phyloP scores from a whole-genome alignment of 2,329 filamentous ascomycete genomes.

The Xylariaceae sp. region DNA sequence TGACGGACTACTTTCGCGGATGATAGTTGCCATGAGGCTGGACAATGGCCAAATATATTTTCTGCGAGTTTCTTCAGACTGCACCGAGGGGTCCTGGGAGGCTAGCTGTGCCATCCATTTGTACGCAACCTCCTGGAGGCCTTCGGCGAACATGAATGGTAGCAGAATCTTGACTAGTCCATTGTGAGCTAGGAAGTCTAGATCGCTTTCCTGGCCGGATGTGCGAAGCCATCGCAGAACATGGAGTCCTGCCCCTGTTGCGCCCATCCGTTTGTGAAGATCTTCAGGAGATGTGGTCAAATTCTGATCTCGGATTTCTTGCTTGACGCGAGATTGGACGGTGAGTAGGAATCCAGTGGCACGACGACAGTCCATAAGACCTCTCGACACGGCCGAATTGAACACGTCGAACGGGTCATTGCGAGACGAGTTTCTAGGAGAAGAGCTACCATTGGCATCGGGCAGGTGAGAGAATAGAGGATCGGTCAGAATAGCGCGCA shows the following conservation, averaged over 20 bases:
- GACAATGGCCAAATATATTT: conserved; percentile 31
- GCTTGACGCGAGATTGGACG: conserved; percentile 33
- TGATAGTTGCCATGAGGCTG: conserved; percentile 37
- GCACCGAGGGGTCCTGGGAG: conserved; percentile 15
- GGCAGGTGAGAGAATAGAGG: conserved; percentile 44
- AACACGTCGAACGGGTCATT: conserved; percentile 53
- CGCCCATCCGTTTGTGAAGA: conserved; percentile 33
- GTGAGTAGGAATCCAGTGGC: conserved; percentile 51
- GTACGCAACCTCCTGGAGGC: conserved; percentile 47
- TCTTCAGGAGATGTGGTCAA: conserved; percentile 32
- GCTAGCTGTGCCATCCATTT: conserved; percentile 44
- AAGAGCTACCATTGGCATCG: conserved; percentile 5
- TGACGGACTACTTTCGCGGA: conserved; percentile 30
- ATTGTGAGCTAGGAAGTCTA: conserved; percentile 41
- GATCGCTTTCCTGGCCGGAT: conserved; percentile 42
- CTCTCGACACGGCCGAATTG: conserved; percentile 49
- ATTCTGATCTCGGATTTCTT: conserved; percentile 29
- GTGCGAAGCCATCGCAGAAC: conserved; percentile 51
- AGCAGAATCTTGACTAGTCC: conserved; percentile 39
- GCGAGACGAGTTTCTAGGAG: conserved; percentile 23
- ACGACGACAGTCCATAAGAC: conserved; percentile 50
- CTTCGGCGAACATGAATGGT: conserved; percentile 49
- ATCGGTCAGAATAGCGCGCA: conserved; percentile 53
- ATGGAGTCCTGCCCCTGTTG: conserved; percentile 42
- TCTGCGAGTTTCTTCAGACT: conserved; percentile 20